Evolutionary conservation across 495 filamentous ascomycete species (phyloP).

Genomic region (Daldinia bambusicola): DNA sequence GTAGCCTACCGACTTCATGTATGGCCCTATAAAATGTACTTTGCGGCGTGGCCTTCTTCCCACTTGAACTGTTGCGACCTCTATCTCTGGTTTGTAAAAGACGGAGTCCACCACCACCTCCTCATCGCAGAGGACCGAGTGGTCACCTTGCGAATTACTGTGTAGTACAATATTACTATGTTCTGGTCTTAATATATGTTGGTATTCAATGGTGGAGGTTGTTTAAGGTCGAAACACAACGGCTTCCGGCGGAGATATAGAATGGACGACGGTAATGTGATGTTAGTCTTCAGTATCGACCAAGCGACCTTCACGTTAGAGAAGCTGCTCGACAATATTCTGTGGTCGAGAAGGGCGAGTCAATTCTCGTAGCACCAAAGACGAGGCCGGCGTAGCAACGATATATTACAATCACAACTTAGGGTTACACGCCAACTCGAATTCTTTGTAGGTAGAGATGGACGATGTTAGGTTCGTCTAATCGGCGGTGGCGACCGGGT

Average conservation of each 20-base stretch:
- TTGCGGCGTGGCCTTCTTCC: slow-evolving; percentile 28
- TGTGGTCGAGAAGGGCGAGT: slow-evolving; percentile 20
- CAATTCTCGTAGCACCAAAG: slow-evolving; percentile 32
- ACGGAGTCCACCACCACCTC: slow-evolving; percentile 55
- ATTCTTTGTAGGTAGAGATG: slow-evolving; percentile 8
- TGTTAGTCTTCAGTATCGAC: slow-evolving; percentile 20
- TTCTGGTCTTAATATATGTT: slow-evolving; percentile 19
- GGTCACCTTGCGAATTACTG: slow-evolving; percentile 48
- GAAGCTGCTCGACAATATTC: slow-evolving; percentile 3
- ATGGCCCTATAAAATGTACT: slow-evolving; percentile 23
- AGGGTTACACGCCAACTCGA: slow-evolving; percentile 17
- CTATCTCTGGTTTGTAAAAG: slow-evolving; percentile 46
- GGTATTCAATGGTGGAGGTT: slow-evolving; percentile 16
- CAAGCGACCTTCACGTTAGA: slow-evolving; percentile 19
- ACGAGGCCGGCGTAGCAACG: slow-evolving; percentile 25
- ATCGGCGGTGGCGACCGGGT: slow-evolving; percentile 34
- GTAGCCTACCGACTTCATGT: slow-evolving; percentile 32
- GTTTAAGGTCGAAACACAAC: slow-evolving; percentile 39
- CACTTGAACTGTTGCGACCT: slow-evolving; percentile 37
- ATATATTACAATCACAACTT: slow-evolving; percentile 37
- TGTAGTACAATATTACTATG: slow-evolving; percentile 30
- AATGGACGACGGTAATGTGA: slow-evolving; percentile 18
- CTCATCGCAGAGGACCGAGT: slow-evolving; percentile 55
- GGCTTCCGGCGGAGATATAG: slow-evolving; percentile 36
- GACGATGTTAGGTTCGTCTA: slow-evolving; percentile 23